Evolutionary conservation across 179 eudicot genomes (phyloP).

Genomic region (Corrigiola litoralis): DNA sequence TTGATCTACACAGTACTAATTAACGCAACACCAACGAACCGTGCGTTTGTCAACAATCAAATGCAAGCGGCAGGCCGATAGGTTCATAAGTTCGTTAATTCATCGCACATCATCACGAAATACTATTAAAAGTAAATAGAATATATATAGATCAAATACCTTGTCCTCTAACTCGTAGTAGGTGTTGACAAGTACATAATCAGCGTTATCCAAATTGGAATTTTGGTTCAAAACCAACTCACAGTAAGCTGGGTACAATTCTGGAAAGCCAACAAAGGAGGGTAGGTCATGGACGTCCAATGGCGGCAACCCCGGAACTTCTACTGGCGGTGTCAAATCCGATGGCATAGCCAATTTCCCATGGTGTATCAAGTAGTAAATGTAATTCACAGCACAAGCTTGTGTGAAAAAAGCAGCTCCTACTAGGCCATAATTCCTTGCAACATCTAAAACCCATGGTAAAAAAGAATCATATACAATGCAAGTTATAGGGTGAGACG

Average conservation of each 20-base stretch:
- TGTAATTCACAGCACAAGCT: conserved; percentile 35
- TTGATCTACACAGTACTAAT: too few species aligned
- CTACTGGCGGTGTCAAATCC: conserved; percentile 15
- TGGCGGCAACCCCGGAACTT: conserved; percentile 38
- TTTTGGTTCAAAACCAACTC: conserved; percentile 38
- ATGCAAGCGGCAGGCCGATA: too few species aligned
- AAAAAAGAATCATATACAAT: conserved; percentile 46
- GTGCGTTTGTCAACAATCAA: too few species aligned
- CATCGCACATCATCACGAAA: not conserved
- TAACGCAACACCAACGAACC: too few species aligned
- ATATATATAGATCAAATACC: conserved; percentile 16
- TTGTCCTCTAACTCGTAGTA: conserved; percentile 47
- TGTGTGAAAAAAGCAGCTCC: conserved; percentile 50
- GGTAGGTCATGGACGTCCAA: conserved; percentile 39
- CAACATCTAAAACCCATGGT: conserved; percentile 51
- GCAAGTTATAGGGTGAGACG: conserved; percentile 30
- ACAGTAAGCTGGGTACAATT: conserved; percentile 39
- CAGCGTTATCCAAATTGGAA: conserved; percentile 37
- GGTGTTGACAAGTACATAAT: conserved; percentile 44
- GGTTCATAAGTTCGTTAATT: too few species aligned
- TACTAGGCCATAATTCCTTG: conserved; percentile 21
- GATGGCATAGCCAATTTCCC: conserved; percentile 32
- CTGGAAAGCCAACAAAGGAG: conserved; percentile 35
- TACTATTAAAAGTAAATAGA: too few species aligned
- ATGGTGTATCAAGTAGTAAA: conserved; percentile 29